Evolutionary conservation across 2,329 filamentous ascomycete species (phyloP).

Genomic region (Colletotrichum graminicola): DNA sequence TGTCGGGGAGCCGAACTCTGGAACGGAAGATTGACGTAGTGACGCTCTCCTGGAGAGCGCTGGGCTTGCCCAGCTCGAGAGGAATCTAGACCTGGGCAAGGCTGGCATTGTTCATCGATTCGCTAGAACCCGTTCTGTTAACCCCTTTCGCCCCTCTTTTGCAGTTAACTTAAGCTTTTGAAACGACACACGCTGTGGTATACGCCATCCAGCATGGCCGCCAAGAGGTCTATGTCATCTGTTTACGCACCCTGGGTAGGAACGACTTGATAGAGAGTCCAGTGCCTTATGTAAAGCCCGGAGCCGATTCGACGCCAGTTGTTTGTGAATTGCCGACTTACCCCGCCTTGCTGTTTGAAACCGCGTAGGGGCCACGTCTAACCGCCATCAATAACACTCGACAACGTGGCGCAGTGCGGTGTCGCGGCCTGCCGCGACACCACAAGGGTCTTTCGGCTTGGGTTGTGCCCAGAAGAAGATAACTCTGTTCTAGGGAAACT

Average conservation of each 20-base stretch:
- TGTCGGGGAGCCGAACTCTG: background rate
- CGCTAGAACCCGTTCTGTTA: no score
- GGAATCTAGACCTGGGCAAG: background rate
- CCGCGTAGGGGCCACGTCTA: background rate
- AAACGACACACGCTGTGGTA: background rate
- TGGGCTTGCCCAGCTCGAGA: background rate
- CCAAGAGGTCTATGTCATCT: background rate
- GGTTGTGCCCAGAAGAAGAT: background rate
- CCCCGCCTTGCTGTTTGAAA: background rate
- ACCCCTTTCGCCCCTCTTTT: background rate
- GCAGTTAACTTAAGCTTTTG: no score
- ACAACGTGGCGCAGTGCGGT: background rate
- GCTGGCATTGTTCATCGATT: background rate
- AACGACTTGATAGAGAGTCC: background rate
- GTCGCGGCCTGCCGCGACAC: background rate
- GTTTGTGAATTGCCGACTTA: background rate
- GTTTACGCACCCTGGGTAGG: background rate
- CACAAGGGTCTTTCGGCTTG: background rate
- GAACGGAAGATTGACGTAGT: background rate
- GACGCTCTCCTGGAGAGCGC: background rate
- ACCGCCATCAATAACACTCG: constrained; percentile 1
- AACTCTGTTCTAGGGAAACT: background rate
- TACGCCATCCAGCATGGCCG: background rate
- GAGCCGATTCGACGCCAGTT: background rate
- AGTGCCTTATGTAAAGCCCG: background rate